These are phyloP conservation scores for Termitomyces sp. DNA, from an alignment of 768 basidiomycete species.

Conservation along the genomic window DNA sequence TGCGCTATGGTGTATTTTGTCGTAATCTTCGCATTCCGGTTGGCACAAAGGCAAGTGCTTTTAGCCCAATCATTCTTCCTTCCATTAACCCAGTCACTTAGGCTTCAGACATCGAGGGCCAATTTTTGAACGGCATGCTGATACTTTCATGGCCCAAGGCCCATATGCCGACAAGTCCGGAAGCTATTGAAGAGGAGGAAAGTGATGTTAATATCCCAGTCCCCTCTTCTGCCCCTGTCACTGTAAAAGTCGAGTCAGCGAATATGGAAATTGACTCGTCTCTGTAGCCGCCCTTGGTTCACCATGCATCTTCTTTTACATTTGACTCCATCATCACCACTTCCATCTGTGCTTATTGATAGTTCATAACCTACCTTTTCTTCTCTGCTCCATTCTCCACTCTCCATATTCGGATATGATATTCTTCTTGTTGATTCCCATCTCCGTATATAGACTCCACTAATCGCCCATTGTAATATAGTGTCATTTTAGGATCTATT, in stretches of 20 bases:
- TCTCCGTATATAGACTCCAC: background rate
- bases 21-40: conserved; percentile 31
- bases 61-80: background rate
- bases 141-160: conserved; percentile 10
- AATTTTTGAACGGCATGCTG: conserved; percentile 10
- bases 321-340: background rate
- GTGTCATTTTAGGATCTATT: too few relatives aligned
- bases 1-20: conserved; percentile 39
- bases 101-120: conserved; percentile 7
- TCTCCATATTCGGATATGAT: background rate
- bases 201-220: background rate
- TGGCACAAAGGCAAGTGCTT: conserved; percentile 29
- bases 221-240: background rate
- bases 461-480: background rate
- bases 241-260: conserved; percentile 9
- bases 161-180: background rate
- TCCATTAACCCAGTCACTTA: background rate
- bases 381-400: background rate
- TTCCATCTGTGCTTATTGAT: background rate
- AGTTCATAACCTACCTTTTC: background rate
- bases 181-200: background rate
- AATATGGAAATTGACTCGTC: conserved; percentile 6
- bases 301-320: background rate
- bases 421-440: background rate
- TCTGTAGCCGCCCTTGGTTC: background rate